phyloP scores from a whole-genome alignment of 1,284 basidiomycete species.

The Pholiota adiposa region DNA sequence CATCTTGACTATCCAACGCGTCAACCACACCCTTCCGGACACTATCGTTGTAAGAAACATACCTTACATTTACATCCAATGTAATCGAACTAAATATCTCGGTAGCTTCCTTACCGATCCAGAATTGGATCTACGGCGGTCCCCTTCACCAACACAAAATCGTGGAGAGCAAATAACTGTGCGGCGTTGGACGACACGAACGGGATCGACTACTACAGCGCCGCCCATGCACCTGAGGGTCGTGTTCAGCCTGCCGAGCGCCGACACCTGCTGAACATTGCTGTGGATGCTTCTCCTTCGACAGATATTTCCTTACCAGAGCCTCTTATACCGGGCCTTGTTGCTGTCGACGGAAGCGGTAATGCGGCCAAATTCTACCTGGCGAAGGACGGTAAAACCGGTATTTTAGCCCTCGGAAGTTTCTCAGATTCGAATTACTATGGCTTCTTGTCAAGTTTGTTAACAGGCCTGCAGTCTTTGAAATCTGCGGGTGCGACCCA shows the following conservation, averaged over 20 bases:
- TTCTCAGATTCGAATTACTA: slow-evolving; percentile 53
- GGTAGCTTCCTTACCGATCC: slow-evolving; percentile 61
- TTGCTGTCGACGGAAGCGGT: slow-evolving; percentile 47
- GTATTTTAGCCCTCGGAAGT: slow-evolving; percentile 61
- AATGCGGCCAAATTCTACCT: slow-evolving; percentile 59
- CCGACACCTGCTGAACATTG: slow-evolving; percentile 45
- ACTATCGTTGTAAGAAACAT: slow-evolving; percentile 43
- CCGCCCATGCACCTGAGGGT: slow-evolving; percentile 34
- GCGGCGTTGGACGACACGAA: slow-evolving; percentile 52
- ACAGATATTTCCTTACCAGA: slow-evolving; percentile 55
- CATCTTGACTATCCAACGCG: slow-evolving; percentile 42
- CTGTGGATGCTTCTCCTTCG: slow-evolving; percentile 47
- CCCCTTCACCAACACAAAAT: slow-evolving; percentile 51
- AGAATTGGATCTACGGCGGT: slow-evolving; percentile 46
- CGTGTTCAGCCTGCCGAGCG: slow-evolving; percentile 28
- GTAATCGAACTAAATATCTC: background rate
- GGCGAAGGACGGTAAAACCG: slow-evolving; percentile 56
- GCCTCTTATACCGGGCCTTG: slow-evolving; percentile 41
- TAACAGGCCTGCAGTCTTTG: slow-evolving; percentile 52
- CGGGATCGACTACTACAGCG: slow-evolving; percentile 45
- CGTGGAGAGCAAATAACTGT: slow-evolving; percentile 58
- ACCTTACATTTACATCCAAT: background rate
- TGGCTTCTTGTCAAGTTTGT: slow-evolving; percentile 38
- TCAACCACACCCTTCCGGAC: slow-evolving; percentile 44
- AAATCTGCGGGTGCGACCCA: slow-evolving; percentile 52